Conservation (phyloP, 139 green algal genomes). For the Gonium pectorale region DNA sequence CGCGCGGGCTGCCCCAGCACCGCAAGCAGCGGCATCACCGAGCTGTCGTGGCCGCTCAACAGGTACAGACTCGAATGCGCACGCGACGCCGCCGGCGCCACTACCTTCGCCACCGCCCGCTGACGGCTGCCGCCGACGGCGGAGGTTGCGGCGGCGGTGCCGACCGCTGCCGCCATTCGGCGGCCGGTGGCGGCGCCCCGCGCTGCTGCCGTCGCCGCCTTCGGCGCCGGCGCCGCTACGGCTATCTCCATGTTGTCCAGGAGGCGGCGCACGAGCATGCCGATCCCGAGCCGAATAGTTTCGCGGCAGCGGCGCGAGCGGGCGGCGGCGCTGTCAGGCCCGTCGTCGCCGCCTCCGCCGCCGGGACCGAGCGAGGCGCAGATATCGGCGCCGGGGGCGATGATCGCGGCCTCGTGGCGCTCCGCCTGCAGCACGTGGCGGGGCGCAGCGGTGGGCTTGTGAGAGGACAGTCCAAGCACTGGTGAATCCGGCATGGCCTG, state of each 20-base stretch:
- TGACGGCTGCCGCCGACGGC: neutral
- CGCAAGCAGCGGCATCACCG: slow-evolving; percentile 71
- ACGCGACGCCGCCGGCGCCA: neutral
- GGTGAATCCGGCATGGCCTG: too few species aligned
- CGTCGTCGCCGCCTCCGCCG: neutral
- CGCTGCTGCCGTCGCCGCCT: neutral
- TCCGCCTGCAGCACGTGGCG: slow-evolving; percentile 34
- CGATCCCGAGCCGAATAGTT: slow-evolving; percentile 70
- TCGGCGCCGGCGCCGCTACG: neutral
- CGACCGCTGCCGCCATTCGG: neutral
- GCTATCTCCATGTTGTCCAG: slow-evolving; percentile 56
- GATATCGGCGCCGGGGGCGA: slow-evolving; percentile 7
- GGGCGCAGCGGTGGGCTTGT: too few species aligned
- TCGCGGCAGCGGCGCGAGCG: slow-evolving; percentile 29
- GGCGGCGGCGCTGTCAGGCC: neutral
- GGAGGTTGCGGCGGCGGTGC: neutral
- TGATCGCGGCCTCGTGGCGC: slow-evolving; percentile 32
- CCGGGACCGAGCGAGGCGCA: slow-evolving; percentile 15
- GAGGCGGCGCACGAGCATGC: slow-evolving; percentile 57
- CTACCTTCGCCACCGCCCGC: neutral
- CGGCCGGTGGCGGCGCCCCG: neutral
- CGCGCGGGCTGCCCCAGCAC: slow-evolving; percentile 28
- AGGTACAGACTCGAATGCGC: slow-evolving; percentile 54
- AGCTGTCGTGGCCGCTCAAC: slow-evolving; percentile 73
- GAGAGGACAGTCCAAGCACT: too few species aligned